Evolutionary conservation across 495 filamentous ascomycete species (phyloP), one percentile per base, ranked within the genome.

Genomic region (Penicillium nucicola): DNA sequence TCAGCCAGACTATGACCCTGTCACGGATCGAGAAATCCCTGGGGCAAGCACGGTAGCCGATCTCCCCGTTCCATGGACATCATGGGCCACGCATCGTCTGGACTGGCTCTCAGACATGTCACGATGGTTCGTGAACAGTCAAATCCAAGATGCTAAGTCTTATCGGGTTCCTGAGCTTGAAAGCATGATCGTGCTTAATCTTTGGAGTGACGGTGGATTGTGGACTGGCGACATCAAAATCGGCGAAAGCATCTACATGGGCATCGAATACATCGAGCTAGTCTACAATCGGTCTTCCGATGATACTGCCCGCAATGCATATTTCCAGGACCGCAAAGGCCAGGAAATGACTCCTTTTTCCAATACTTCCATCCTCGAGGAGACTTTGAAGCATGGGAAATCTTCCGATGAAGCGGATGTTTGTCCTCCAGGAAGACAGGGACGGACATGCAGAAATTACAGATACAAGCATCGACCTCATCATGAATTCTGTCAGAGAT

Each of bases 221-320:
- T 92, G 87, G 87, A 79, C 83, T 1, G 88, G 88, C 1, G 84
- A 88, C 52, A 86, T 92, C 85, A 72, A 53, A 8, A 56, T 79
- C 1, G 73, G 73, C 0, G 71, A 78, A 2, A 75, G 76, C 20
- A 85, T 88, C 4, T 78, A 79, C 45, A 64, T 90, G 56, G 84
- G 86, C 55, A 75, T 92, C 22, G 83, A 89, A 59, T 90, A 84
- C 79, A 79, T 90, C 18, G 86, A 91, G 57, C 56, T 90, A 50
- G 77, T 82, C 4, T 92, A 83, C 55, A 92, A 92, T 35, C 42
- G 61, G 1, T 67, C 70, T 1, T 47, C 55, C 1, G 56, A 60
- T 34, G 48, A 32, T 17, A 45, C 36, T 28, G 14, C 13, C 6
- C 15, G 23, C 3, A 17, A 28, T 8, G 20, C 59, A 10, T 37